Evolutionary conservation across 1,139 yeast species (phyloP).

Genomic region (Geotrichum australiense): DNA sequence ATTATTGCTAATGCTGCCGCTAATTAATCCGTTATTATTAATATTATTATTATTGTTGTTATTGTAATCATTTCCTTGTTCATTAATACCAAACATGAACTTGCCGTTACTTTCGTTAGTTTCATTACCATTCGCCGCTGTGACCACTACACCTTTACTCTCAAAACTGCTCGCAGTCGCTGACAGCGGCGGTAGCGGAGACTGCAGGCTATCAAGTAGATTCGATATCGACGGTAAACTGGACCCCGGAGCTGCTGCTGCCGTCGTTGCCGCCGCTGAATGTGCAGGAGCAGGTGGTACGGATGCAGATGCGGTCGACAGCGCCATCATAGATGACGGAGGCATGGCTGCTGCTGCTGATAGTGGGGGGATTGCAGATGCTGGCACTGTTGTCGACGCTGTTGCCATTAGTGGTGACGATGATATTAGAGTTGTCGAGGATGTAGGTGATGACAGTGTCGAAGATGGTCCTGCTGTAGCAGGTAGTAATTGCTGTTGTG

Average conservation of each 20-base stretch:
- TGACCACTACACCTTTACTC: neutral
- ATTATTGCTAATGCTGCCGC: too few species aligned
- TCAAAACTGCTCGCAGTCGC: neutral
- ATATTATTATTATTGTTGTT: too few species aligned
- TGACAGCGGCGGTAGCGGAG: slow-evolving; percentile 7
- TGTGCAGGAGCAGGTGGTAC: neutral
- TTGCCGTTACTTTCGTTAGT: too few species aligned
- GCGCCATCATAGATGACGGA: neutral
- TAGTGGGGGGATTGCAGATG: slow-evolving; percentile 2
- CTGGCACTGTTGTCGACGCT: slow-evolving; percentile 13
- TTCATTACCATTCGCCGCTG: too few species aligned
- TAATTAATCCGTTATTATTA: too few species aligned
- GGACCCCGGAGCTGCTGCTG: too few species aligned
- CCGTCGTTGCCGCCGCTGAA: neutral
- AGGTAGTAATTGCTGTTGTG: too few species aligned
- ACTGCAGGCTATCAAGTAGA: slow-evolving; percentile 4
- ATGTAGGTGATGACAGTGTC: slow-evolving; percentile 5
- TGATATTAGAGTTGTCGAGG: slow-evolving; percentile 10
- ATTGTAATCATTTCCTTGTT: too few species aligned
- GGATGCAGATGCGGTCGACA: slow-evolving; percentile 1
- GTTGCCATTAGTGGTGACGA: slow-evolving; percentile 13
- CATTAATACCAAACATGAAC: too few species aligned
- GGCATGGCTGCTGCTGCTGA: neutral
- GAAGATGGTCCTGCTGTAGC: slow-evolving; percentile 1
- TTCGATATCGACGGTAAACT: slow-evolving; percentile 6